These are phyloP conservation scores for Penicillium brevicompactum DNA, from an alignment of 2,329 filamentous ascomycete genomes.

Conservation along the genomic window DNA sequence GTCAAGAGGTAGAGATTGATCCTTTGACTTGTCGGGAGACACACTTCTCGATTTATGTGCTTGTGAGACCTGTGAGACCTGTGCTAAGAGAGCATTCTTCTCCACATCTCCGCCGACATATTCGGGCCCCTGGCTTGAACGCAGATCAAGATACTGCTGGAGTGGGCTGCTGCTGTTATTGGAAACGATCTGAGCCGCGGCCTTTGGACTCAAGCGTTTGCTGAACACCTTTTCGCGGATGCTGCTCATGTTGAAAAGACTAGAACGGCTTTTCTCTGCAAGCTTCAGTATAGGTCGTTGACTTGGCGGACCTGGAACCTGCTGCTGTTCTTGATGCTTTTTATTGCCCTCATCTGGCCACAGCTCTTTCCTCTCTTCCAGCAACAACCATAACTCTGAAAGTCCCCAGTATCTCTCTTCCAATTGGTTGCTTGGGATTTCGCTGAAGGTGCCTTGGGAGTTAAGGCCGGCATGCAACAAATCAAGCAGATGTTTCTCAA, in stretches of 20 bases:
- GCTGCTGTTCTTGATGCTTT: neutral
- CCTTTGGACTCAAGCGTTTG: neutral
- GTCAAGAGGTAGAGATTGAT: too few relatives aligned
- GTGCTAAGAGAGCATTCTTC: too few relatives aligned
- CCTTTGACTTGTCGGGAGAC: too few relatives aligned
- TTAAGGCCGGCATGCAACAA: slow-evolving; percentile 19
- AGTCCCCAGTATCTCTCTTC: slow-evolving; percentile 23
- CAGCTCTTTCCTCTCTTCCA: slow-evolving; percentile 18
- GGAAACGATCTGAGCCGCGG: neutral
- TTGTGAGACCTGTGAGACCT: too few relatives aligned
- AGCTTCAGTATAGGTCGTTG: neutral
- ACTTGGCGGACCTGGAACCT: neutral
- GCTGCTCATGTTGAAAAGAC: neutral
- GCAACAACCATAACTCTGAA: slow-evolving; percentile 24
- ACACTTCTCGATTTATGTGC: too few relatives aligned
- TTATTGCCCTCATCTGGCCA: slow-evolving; percentile 8
- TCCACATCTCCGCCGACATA: too few relatives aligned
- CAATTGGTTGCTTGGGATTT: neutral
- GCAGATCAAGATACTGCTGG: too few relatives aligned
- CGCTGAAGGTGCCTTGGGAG: neutral
- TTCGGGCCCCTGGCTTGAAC: too few relatives aligned
- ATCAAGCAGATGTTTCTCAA: slow-evolving; percentile 14
- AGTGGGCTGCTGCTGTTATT: neutral
- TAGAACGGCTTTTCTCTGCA: neutral
- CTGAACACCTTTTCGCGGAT: neutral